phyloP scores from a whole-genome alignment of 345 rosid species.

The Euphorbia lathyris region DNA sequence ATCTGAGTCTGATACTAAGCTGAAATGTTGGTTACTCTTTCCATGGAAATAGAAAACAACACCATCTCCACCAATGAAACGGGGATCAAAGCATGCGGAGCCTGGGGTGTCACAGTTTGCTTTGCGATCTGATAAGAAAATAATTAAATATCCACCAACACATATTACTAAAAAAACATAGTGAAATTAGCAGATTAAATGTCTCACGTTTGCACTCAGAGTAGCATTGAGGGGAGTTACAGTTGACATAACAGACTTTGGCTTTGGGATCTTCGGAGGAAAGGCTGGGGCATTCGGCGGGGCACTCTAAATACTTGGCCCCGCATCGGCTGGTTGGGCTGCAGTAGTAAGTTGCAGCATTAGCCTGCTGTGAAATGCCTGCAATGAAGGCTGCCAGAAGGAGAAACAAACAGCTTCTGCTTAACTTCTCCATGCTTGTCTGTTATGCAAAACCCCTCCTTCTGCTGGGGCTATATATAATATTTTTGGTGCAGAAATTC shows the following conservation, averaged over 20 bases:
- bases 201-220: too few relatives aligned
- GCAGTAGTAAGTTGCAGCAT: slow-evolving; percentile 21
- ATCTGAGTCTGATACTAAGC: too few relatives aligned
- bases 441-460: not conserved
- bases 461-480: not conserved
- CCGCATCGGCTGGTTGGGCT: slow-evolving; percentile 18
- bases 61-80: slow-evolving; percentile 68
- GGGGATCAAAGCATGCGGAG: slow-evolving; percentile 61
- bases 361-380: slow-evolving; percentile 8
- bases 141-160: too few relatives aligned
- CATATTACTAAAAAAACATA: too few relatives aligned
- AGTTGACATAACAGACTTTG: too few relatives aligned
- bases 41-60: too few relatives aligned
- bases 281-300: slow-evolving; percentile 39
- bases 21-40: too few relatives aligned
- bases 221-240: too few relatives aligned
- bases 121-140: slow-evolving; percentile 29
- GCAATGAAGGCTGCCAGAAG: slow-evolving; percentile 15
- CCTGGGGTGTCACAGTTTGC: slow-evolving; percentile 40
- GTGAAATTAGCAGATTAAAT: too few relatives aligned
- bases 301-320: slow-evolving; percentile 22
- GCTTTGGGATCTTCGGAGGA: too few relatives aligned
- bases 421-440: slow-evolving; percentile 14
- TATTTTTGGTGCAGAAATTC: too few relatives aligned
- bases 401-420: slow-evolving; percentile 4